Conservation (phyloP, 257 asterid genomes). For the Striga asiatica region DNA sequence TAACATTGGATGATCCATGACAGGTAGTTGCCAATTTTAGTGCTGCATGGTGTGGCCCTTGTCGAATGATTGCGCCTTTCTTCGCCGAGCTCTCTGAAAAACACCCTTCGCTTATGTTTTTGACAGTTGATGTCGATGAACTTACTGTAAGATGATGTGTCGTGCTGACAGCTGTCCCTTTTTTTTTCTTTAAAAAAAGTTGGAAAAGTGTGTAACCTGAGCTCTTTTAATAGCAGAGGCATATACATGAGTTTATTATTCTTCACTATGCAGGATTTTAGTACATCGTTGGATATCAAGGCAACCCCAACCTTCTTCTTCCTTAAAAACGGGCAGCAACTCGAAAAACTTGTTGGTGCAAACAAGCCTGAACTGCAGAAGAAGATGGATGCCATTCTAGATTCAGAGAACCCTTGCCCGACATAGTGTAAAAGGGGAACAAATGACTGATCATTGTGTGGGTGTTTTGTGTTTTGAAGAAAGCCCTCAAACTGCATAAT, state of each 20-base stretch:
- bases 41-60: slow-evolving; percentile 98
- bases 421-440: slow-evolving; percentile 15
- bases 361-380: slow-evolving; percentile 89
- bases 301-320: slow-evolving; percentile 99
- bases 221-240: slow-evolving; percentile 1
- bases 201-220: too few relatives aligned
- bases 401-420: slow-evolving; percentile 26
- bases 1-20: slow-evolving; percentile 13
- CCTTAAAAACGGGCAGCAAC: slow-evolving; percentile 66
- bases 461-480: too few relatives aligned
- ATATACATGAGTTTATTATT: background rate
- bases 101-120: slow-evolving; percentile 63
- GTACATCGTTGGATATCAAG: slow-evolving; percentile 93
- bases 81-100: slow-evolving; percentile 79
- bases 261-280: slow-evolving; percentile 57
- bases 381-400: slow-evolving; percentile 54
- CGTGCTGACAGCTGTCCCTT: background rate
- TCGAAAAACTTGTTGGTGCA: slow-evolving; percentile 96
- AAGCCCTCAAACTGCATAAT: too few relatives aligned
- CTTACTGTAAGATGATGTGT: slow-evolving; percentile 57
- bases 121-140: slow-evolving; percentile 82
- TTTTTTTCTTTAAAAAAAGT: too few relatives aligned
- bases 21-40: slow-evolving; percentile 82
- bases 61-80: slow-evolving; percentile 82
- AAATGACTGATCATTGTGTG: too few relatives aligned